Evolutionary conservation across 805 yeast species (phyloP).

Genomic region (Candida nanaspora): DNA sequence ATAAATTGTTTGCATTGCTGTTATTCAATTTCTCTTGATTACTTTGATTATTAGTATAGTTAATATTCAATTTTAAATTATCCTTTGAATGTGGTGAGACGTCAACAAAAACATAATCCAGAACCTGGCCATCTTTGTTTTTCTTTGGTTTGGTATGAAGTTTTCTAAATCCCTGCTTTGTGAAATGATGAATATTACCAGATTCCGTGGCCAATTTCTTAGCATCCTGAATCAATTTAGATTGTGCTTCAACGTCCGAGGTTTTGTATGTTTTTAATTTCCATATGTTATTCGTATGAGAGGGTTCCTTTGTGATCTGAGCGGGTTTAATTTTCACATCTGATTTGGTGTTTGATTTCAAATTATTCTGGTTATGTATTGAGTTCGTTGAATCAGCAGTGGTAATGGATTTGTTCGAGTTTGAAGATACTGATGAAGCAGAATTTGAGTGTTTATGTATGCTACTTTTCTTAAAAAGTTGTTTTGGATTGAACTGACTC

Average conservation of each 20-base stretch:
- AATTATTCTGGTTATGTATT: background rate
- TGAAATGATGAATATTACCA: constrained; percentile 12
- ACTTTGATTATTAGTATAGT: background rate
- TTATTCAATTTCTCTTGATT: too few species aligned
- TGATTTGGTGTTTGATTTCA: background rate
- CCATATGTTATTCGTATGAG: constrained; percentile 15
- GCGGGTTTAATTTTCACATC: background rate
- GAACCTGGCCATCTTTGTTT: constrained; percentile 23
- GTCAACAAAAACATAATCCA: constrained; percentile 27
- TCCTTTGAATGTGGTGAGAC: constrained; percentile 1
- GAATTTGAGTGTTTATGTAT: background rate
- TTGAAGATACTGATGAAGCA: background rate
- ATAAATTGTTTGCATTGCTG: too few species aligned
- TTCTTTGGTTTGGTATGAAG: constrained; percentile 24
- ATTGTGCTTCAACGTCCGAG: constrained; percentile 26
- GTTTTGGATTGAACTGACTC: background rate
- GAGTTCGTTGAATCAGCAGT: background rate
- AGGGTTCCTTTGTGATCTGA: background rate
- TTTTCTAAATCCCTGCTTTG: constrained; percentile 21
- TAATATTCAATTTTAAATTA: background rate
- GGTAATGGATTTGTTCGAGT: background rate
- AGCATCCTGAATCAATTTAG: constrained; percentile 20
- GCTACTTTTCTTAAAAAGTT: background rate
- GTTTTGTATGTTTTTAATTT: constrained; percentile 21
- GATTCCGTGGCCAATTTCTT: constrained; percentile 7